These are phyloP conservation scores for Galerina sulciceps DNA, from an alignment of 768 basidiomycete species.

Conservation along the genomic window DNA sequence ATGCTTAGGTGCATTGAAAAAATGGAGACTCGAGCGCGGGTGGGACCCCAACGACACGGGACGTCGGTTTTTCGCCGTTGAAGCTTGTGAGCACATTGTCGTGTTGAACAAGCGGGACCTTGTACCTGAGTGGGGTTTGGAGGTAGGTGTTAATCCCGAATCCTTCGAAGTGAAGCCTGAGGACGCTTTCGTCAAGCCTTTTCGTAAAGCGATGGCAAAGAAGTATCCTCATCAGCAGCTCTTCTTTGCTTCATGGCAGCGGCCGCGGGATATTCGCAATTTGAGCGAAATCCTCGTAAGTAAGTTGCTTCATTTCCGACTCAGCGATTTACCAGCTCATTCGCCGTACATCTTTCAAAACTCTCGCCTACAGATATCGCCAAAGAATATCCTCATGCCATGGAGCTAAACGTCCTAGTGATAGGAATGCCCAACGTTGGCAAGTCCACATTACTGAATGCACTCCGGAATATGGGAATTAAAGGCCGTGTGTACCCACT, in stretches of 20 bases:
- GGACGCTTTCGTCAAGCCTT: constrained; percentile 54
- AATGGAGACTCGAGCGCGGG: constrained; percentile 74
- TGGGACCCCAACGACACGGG: constrained; percentile 48
- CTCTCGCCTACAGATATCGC: constrained; percentile 59
- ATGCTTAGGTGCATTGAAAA: constrained; percentile 59
- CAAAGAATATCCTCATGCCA: constrained; percentile 66
- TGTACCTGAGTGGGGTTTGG: constrained; percentile 85
- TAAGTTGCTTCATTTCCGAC: constrained; percentile 47
- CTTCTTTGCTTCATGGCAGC: constrained; percentile 76
- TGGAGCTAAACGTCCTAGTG: constrained; percentile 87
- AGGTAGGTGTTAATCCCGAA: constrained; percentile 52
- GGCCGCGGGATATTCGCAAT: constrained; percentile 63
- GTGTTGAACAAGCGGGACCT: constrained; percentile 94
- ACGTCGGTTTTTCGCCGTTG: constrained; percentile 40
- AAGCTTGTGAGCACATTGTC: constrained; percentile 81
- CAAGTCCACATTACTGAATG: constrained; percentile 93
- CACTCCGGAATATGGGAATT: constrained; percentile 85
- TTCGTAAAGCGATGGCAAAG: constrained; percentile 69
- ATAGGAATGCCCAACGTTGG: constrained; percentile 99
- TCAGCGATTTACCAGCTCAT: constrained; percentile 10
- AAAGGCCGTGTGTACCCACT: constrained; percentile 69
- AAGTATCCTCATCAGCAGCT: constrained; percentile 73
- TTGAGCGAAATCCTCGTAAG: constrained; percentile 74
- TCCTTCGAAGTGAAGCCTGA: constrained; percentile 11
- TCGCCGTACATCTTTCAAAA: not conserved